Evolutionary conservation across 768 basidiomycete genomes (phyloP).

Genomic region (Hericium rajendrae): DNA sequence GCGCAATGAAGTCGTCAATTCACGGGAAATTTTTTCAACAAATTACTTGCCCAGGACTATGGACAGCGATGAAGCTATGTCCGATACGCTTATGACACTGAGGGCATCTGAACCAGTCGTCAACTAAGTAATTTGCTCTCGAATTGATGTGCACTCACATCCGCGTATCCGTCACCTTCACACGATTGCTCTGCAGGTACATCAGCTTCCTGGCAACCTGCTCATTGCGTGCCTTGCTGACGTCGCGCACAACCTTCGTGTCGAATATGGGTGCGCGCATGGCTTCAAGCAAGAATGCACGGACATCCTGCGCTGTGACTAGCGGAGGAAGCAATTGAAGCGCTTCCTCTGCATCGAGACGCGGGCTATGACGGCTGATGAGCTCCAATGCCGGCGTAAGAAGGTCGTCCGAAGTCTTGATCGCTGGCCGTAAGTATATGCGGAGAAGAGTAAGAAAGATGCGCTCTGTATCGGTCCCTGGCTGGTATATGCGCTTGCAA

Average conservation of each 20-base stretch:
- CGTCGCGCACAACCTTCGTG: slow-evolving; percentile 53
- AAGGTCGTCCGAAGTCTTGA: slow-evolving; percentile 41
- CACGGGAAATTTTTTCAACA: too few species aligned
- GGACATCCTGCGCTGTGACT: slow-evolving; percentile 74
- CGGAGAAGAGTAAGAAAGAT: slow-evolving; percentile 82
- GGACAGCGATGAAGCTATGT: slow-evolving; percentile 13
- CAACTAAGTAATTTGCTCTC: slow-evolving; percentile 2
- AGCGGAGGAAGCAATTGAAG: slow-evolving; percentile 85
- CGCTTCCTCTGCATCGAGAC: slow-evolving; percentile 74
- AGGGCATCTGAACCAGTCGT: slow-evolving; percentile 6
- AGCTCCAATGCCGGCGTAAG: slow-evolving; percentile 81
- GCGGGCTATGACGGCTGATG: slow-evolving; percentile 74
- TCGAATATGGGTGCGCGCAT: slow-evolving; percentile 61
- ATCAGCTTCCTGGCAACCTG: slow-evolving; percentile 67
- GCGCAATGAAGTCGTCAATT: background rate
- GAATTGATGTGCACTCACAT: slow-evolving; percentile 50
- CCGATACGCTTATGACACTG: slow-evolving; percentile 16
- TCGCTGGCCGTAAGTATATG: slow-evolving; percentile 74
- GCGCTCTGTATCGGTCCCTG: slow-evolving; percentile 40
- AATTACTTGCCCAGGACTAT: slow-evolving; percentile 10
- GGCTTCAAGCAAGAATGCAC: slow-evolving; percentile 66
- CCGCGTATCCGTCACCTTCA: slow-evolving; percentile 84
- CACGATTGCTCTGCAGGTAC: slow-evolving; percentile 67
- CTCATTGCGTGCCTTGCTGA: slow-evolving; percentile 70
- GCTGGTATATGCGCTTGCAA: slow-evolving; percentile 73